Conservation (phyloP, 2,329 filamentous ascomycete genomes). For the Colletotrichum destructivum region DNA sequence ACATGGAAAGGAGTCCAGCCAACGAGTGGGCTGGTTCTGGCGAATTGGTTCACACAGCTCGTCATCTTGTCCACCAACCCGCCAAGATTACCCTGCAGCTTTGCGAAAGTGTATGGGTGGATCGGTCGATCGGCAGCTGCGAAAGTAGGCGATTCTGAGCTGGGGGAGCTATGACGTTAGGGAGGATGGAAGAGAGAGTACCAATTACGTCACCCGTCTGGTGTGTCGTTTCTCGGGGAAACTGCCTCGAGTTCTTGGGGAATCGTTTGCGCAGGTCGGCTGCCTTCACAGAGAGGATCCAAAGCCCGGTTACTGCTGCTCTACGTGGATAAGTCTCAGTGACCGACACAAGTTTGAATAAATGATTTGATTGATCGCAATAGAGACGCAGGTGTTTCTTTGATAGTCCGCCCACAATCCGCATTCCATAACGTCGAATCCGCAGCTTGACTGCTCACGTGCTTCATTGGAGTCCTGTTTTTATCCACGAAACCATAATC, state of each 20-base stretch:
- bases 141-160: conserved; percentile 19
- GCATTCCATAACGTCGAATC: background rate
- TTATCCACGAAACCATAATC: background rate
- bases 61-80: conserved; percentile 35
- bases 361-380: background rate
- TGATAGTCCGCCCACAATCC: background rate
- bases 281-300: background rate
- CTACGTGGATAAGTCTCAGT: background rate
- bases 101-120: conserved; percentile 11
- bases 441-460: no score
- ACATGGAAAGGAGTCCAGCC: conserved; percentile 4
- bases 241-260: background rate
- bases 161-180: conserved; percentile 35
- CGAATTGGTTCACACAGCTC: conserved; percentile 13
- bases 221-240: background rate
- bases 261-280: background rate
- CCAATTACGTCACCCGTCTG: conserved; percentile 27
- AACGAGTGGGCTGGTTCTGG: conserved; percentile 22
- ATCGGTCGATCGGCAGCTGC: conserved; percentile 28
- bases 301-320: background rate
- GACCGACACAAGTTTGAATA: background rate
- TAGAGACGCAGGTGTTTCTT: background rate
- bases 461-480: no score
- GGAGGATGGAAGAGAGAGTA: background rate
- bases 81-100: conserved; percentile 33